Conservation (phyloP, 2,329 filamentous ascomycete genomes). For the Penicillium sp. region DNA sequence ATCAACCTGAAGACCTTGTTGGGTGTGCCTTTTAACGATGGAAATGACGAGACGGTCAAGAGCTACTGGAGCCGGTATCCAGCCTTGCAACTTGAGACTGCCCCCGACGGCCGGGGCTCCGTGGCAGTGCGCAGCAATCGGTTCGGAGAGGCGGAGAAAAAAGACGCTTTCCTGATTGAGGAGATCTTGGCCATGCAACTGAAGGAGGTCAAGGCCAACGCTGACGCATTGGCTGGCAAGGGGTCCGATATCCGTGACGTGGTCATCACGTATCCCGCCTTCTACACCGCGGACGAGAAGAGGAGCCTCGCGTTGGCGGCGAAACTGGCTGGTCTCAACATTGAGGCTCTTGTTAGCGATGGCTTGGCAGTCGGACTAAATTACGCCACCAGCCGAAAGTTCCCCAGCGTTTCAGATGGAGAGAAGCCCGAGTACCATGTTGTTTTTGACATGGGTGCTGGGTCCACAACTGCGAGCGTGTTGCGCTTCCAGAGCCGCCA, state of each 20-base stretch:
- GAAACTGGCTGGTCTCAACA: conserved; percentile 80
- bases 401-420: conserved; percentile 77
- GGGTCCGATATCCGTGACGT: conserved; percentile 71
- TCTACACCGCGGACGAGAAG: conserved; percentile 88
- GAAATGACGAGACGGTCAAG: conserved; percentile 53
- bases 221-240: conserved; percentile 75
- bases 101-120: conserved; percentile 58
- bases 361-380: conserved; percentile 90
- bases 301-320: conserved; percentile 80
- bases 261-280: conserved; percentile 85
- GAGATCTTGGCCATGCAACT: conserved; percentile 96
- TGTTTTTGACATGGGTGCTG: conserved; percentile 97
- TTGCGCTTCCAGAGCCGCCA: conserved; percentile 83
- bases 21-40: conserved; percentile 59
- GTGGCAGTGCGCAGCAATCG: conserved; percentile 77
- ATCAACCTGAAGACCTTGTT: conserved; percentile 88
- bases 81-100: conserved; percentile 64
- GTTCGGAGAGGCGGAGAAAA: conserved; percentile 63
- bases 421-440: conserved; percentile 87
- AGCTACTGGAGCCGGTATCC: conserved; percentile 76
- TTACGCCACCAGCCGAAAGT: conserved; percentile 87
- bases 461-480: conserved; percentile 85
- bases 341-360: conserved; percentile 81
- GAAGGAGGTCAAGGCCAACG: conserved; percentile 85
- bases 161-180: conserved; percentile 69